phyloP scores from a whole-genome alignment of 805 yeast genomes.

The Cyberlindnera xishuangbannaensis region DNA sequence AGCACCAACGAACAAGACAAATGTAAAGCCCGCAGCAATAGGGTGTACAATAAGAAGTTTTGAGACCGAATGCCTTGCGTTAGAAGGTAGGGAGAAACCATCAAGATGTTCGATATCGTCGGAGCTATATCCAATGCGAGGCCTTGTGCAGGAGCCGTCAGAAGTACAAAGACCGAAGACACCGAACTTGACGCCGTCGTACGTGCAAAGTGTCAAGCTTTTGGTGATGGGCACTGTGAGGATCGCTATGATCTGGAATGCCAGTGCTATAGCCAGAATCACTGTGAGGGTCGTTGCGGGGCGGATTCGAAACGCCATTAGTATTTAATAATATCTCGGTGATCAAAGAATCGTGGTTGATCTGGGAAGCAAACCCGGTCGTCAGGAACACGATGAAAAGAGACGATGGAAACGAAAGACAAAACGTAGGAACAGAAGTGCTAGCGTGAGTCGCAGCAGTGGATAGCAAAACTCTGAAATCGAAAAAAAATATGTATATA shows the following conservation, averaged over 20 bases:
- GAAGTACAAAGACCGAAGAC: constrained; percentile 60
- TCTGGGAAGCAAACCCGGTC: no score
- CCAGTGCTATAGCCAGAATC: constrained; percentile 44
- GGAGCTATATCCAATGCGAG: constrained; percentile 39
- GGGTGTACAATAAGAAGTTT: constrained; percentile 63
- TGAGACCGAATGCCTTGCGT: constrained; percentile 53
- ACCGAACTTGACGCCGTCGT: constrained; percentile 50
- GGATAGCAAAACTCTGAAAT: no score
- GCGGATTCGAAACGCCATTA: constrained; percentile 25
- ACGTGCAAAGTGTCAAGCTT: constrained; percentile 42
- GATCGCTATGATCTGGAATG: constrained; percentile 53
- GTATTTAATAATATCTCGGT: no score
- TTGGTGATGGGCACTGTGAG: constrained; percentile 55
- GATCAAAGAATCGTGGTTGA: no score
- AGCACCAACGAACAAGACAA: constrained; percentile 37
- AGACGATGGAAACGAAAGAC: no score
- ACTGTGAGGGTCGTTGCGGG: constrained; percentile 32
- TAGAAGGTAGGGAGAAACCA: constrained; percentile 49
- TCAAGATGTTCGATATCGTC: constrained; percentile 28
- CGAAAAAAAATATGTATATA: no score
- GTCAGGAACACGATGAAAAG: no score
- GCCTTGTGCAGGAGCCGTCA: constrained; percentile 32
- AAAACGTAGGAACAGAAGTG: no score
- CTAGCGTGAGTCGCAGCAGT: no score
- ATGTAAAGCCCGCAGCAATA: constrained; percentile 51